These are phyloP conservation scores for Suhomyces sp. DNA, from an alignment of 805 yeast genomes.

Conservation along the genomic window DNA sequence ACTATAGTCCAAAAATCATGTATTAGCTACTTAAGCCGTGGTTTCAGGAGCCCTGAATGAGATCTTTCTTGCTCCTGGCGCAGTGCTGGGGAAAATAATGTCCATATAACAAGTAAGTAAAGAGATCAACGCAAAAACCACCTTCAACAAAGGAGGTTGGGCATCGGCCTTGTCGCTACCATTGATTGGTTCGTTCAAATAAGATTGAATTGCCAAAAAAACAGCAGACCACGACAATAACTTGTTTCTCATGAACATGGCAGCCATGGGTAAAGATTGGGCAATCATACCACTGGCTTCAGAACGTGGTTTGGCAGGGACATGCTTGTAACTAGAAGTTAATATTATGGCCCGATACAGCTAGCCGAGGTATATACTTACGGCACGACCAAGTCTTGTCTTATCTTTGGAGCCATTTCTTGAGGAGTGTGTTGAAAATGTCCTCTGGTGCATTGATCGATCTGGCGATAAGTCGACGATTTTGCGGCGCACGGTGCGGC, in stretches of 20 bases:
- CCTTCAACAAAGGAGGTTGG: slow-evolving; percentile 49
- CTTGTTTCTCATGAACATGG: slow-evolving; percentile 62
- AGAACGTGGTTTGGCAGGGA: slow-evolving; percentile 47
- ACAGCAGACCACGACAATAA: slow-evolving; percentile 56
- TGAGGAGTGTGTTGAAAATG: background rate
- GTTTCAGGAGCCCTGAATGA: slow-evolving; percentile 20
- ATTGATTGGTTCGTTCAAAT: slow-evolving; percentile 41
- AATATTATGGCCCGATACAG: background rate
- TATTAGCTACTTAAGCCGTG: slow-evolving; percentile 10
- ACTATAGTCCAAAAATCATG: background rate
- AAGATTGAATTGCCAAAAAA: slow-evolving; percentile 48
- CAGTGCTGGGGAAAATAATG: slow-evolving; percentile 43
- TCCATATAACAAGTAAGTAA: slow-evolving; percentile 55
- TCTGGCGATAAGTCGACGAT: background rate
- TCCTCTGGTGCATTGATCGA: background rate
- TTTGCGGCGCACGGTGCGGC: background rate
- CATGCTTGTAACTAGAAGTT: slow-evolving; percentile 40
- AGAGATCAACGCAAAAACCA: slow-evolving; percentile 46
- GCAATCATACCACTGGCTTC: slow-evolving; percentile 46
- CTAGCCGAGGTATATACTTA: slow-evolving; percentile 16
- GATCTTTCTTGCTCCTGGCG: slow-evolving; percentile 17
- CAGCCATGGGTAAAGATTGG: slow-evolving; percentile 66
- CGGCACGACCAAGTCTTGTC: slow-evolving; percentile 35
- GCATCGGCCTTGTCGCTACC: slow-evolving; percentile 18
- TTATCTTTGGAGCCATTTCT: slow-evolving; percentile 25